Base-by-base conservation (phyloP, 768 basidiomycete genomes). In the Rhodotorula paludigena region DNA sequence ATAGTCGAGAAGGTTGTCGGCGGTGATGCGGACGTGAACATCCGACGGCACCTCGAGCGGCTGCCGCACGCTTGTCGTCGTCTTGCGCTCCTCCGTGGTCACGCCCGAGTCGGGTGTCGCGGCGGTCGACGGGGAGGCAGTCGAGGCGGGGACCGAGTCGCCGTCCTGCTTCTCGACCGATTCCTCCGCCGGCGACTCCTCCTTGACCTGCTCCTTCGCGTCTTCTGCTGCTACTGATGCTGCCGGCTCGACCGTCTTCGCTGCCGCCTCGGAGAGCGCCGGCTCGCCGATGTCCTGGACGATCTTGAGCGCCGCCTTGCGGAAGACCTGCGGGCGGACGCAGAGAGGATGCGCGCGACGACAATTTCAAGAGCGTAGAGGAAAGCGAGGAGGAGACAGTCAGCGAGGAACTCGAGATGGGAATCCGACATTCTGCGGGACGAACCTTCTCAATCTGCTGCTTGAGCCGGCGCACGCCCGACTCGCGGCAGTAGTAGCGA, bases 401-500 rank as follows among this genome's bases (percentile, higher is more conserved):
- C n/a, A n/a, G n/a, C n/a, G n/a, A n/a, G n/a, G n/a, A n/a, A n/a
- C n/a, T n/a, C n/a, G 23, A 52, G 28, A 33, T 14, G 8, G 33
- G 49, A 5, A 51, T 32, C 8, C n/a, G n/a, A n/a, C n/a, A n/a
- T n/a, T n/a, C n/a, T n/a, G n/a, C n/a, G n/a, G 33, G 23, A 69
- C 72, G 59, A 63, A 91, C 92, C 86, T 98, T 98, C 76, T 99
- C 94, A 61, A 99, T 94, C 75, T 93, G 89, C 80, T 99, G 98
- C 86, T 98, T 98, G 77, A 99, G 76, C 76, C 92, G 92, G 56
- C 96, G 82, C 38, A 99, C 96, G 51, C 96, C 96, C 74, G 91
- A 94, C 81, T 99, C 96, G 32, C 96, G 84, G 77, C 91, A 93
- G 78, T 98, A 98, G 78, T 92, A 97, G 77, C 93, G 89, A 80